Conservation (phyloP, 2,329 filamentous ascomycete species). For the Colletotrichum camelliae region DNA sequence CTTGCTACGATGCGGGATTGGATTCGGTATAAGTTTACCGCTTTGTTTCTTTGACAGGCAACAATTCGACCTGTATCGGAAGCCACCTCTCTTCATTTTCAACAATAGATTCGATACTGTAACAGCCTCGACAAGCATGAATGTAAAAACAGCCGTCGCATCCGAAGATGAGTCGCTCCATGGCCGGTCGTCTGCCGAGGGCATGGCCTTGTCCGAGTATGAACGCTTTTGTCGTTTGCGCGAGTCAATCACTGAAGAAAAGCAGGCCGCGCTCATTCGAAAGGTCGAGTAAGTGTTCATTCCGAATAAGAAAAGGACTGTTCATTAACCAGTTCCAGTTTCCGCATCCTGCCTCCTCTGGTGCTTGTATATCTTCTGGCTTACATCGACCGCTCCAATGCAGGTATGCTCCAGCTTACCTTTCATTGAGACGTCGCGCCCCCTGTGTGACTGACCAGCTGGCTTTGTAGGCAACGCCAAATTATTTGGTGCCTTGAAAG, state of each 20-base stretch:
- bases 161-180: background rate
- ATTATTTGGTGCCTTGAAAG: background rate
- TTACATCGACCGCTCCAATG: background rate
- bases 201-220: background rate
- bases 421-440: background rate
- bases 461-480: background rate
- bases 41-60: background rate
- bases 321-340: background rate
- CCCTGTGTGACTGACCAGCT: background rate
- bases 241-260: background rate
- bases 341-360: background rate
- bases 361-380: background rate
- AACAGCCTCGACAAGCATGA: background rate
- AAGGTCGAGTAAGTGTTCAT: background rate
- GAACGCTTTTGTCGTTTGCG: background rate
- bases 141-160: background rate
- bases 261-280: background rate
- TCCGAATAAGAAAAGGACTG: background rate
- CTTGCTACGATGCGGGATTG: background rate
- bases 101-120: background rate
- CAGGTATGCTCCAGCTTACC: background rate
- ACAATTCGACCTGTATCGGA: fast-evolving
- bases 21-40: background rate
- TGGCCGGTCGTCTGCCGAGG: background rate
- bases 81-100: background rate